A percentile compares a stretch with the other conserved stretches of the same genome.
Conservation (phyloP, 2,329 filamentous ascomycete genomes). For the Triangularia verruculosa region DNA sequence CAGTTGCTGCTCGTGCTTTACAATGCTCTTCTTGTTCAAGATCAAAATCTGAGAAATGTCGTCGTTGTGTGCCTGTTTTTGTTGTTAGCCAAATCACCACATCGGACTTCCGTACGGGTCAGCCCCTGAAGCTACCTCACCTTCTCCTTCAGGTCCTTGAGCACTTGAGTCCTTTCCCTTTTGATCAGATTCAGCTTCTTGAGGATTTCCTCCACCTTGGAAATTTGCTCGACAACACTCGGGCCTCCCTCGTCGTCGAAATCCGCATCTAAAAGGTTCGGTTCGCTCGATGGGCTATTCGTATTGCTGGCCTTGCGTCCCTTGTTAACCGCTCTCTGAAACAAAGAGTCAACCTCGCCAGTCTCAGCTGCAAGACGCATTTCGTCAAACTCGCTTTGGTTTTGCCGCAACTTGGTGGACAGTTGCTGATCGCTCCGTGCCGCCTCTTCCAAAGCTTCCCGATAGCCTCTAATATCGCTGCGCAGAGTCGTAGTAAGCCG, state of each 20-base stretch:
- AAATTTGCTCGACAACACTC: constrained; percentile 86
- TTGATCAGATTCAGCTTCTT: constrained; percentile 92
- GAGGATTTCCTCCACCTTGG: constrained; percentile 81
- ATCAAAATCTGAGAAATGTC: constrained; percentile 98
- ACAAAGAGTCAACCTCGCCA: constrained; percentile 83
- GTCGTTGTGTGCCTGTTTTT: constrained; percentile 79
- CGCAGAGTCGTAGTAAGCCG: constrained; percentile 83
- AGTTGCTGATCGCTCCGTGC: constrained; percentile 81
- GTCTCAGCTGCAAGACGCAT: constrained; percentile 87
- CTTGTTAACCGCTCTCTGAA: constrained; percentile 81
- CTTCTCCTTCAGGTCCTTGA: constrained; percentile 98
- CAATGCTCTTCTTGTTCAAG: constrained; percentile 93
- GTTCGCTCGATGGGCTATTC: constrained; percentile 63
- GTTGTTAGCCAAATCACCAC: constrained; percentile 21
- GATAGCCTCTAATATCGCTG: constrained; percentile 82
- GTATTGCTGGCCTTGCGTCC: constrained; percentile 64
- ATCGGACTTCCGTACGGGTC: no score
- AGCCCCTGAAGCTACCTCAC: constrained; percentile 45
- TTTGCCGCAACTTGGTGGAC: constrained; percentile 77
- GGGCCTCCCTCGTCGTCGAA: constrained; percentile 76
- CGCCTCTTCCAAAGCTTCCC: constrained; percentile 85
- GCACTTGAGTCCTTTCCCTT: constrained; percentile 81
- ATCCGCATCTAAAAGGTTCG: constrained; percentile 85
- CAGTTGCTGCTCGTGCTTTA: constrained; percentile 85
- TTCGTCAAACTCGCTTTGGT: constrained; percentile 86